Evolutionary conservation across 768 basidiomycete genomes (phyloP).

Genomic region (Trametes punicea): DNA sequence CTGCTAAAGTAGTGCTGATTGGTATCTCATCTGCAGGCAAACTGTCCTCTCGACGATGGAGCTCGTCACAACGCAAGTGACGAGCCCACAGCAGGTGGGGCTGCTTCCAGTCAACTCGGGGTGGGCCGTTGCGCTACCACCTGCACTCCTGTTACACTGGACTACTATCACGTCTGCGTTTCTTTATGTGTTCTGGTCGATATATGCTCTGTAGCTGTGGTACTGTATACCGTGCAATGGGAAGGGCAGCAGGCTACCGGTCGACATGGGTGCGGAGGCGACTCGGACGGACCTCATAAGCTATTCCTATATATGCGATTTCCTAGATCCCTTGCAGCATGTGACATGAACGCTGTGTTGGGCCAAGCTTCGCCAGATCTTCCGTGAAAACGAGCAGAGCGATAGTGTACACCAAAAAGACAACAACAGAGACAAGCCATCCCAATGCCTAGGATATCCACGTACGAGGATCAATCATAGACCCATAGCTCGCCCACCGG

Average conservation of each 20-base stretch:
- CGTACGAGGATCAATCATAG: background rate
- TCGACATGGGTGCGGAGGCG: no score
- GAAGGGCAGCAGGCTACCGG: no score
- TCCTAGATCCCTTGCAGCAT: no score
- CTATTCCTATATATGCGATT: slow-evolving; percentile 14
- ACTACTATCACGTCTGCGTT: background rate
- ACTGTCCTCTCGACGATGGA: slow-evolving; percentile 22
- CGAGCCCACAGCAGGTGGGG: slow-evolving; percentile 18
- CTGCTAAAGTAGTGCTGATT: background rate
- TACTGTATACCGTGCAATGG: no score
- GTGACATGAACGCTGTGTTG: no score
- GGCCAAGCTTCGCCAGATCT: no score
- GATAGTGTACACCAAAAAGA: slow-evolving; percentile 1
- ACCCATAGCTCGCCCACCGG: no score
- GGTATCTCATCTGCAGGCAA: background rate
- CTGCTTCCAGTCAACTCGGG: slow-evolving; percentile 27
- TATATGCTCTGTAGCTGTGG: background rate
- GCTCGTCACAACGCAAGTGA: slow-evolving; percentile 15
- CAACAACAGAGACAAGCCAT: background rate
- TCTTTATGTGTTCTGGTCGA: background rate
- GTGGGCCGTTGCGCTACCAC: background rate
- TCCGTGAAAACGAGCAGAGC: no score
- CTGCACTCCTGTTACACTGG: background rate
- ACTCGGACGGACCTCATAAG: background rate
- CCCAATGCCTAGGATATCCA: background rate